Evolutionary conservation across 2,329 filamentous ascomycete genomes (phyloP).

Genomic region (Stachybotrys chartarum): DNA sequence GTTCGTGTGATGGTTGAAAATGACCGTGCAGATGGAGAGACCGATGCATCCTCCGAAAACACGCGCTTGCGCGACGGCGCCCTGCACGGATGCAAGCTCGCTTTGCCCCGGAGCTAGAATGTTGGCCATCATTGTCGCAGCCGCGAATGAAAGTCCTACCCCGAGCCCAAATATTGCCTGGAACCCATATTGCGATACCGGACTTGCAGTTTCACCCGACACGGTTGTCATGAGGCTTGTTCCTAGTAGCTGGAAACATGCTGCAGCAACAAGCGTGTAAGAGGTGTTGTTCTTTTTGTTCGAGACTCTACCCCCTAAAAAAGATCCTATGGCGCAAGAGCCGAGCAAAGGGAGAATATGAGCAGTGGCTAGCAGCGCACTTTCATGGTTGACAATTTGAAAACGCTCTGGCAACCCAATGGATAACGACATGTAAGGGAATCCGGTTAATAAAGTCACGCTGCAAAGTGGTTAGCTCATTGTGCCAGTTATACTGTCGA

Average conservation of each 20-base stretch:
- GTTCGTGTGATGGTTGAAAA: slow-evolving; percentile 43
- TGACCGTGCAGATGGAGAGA: slow-evolving; percentile 49
- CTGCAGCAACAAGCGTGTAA: slow-evolving; percentile 40
- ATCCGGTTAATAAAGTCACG: slow-evolving; percentile 49
- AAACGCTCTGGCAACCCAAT: slow-evolving; percentile 53
- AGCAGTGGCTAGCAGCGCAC: slow-evolving; percentile 45
- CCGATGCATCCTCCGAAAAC: slow-evolving; percentile 54
- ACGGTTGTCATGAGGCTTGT: slow-evolving; percentile 42
- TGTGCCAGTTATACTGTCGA: background rate
- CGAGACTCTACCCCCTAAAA: slow-evolving; percentile 46
- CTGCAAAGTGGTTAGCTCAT: slow-evolving; percentile 23
- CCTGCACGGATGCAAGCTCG: slow-evolving; percentile 51
- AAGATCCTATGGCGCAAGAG: slow-evolving; percentile 48
- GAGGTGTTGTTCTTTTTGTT: slow-evolving; percentile 47
- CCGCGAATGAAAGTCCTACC: slow-evolving; percentile 50
- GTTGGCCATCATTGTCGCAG: slow-evolving; percentile 50
- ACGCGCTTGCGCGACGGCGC: slow-evolving; percentile 51
- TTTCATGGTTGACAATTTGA: slow-evolving; percentile 50
- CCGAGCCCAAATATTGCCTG: slow-evolving; percentile 52
- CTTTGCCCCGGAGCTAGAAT: slow-evolving; percentile 38
- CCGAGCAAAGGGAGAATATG: slow-evolving; percentile 53
- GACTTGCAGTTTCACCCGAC: slow-evolving; percentile 19
- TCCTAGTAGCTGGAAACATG: slow-evolving; percentile 45
- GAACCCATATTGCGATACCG: slow-evolving; percentile 43
- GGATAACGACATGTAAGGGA: slow-evolving; percentile 50